Conservation (phyloP, 75 land plant species). For the Selaginella moellendorffii region DNA sequence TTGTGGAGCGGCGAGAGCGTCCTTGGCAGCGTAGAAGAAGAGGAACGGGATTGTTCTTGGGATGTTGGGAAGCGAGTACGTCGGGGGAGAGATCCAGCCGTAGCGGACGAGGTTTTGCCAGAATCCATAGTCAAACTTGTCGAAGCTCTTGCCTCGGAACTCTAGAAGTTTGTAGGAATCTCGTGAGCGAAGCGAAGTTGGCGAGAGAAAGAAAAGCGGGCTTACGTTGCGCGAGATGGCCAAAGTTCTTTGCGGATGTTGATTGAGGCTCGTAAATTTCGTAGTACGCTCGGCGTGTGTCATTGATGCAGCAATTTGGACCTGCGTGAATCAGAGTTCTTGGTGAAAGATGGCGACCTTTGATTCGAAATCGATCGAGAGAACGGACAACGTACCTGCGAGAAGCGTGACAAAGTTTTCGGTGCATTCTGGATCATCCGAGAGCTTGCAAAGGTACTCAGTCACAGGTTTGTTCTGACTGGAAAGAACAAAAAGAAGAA, state of each 20-base stretch:
- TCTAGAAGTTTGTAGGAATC: no score
- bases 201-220: background rate
- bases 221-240: constrained; percentile 3
- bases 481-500: background rate
- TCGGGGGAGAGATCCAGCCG: background rate
- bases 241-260: constrained; percentile 7
- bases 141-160: background rate
- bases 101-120: background rate
- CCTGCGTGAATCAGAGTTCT: background rate
- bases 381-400: constrained; percentile 2
- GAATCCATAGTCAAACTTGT: constrained; percentile 3
- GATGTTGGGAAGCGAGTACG: background rate
- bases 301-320: constrained; percentile 1
- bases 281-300: background rate
- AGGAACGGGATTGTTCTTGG: background rate
- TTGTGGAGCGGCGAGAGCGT: background rate
- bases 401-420: background rate
- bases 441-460: background rate
- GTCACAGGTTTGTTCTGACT: constrained; percentile 1
- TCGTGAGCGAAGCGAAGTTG: no score
- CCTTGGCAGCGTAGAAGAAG: constrained; percentile 1
- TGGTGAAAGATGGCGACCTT: background rate
- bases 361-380: no score
- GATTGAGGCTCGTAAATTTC: constrained; percentile 1
- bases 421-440: background rate